Percentiles rank a stretch among this genome's conserved stretches.
These are phyloP conservation scores for Closterium sp. DNA, from an alignment of 139 green algal species.

Conservation along the genomic window DNA sequence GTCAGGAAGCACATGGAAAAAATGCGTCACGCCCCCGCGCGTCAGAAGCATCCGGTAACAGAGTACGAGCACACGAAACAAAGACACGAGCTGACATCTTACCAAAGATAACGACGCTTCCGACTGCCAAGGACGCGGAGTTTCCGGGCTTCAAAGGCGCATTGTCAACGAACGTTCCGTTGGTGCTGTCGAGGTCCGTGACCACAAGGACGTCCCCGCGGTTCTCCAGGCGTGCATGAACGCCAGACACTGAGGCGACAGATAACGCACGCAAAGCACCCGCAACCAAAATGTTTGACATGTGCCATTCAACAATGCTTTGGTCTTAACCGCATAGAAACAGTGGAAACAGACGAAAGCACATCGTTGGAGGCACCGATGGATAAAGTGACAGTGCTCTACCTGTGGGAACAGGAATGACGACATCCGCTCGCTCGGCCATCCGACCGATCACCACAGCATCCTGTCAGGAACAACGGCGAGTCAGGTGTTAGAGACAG, in stretches of 20 bases:
- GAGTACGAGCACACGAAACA: not conserved
- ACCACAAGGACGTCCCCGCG: slow-evolving; percentile 43
- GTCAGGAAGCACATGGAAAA: not conserved
- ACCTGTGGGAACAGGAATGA: slow-evolving; percentile 7
- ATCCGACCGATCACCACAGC: not conserved
- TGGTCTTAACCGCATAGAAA: not conserved
- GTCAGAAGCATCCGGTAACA: not conserved
- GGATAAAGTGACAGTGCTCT: not conserved
- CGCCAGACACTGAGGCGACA: slow-evolving; percentile 15
- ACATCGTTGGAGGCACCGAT: not conserved
- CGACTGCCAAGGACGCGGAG: not conserved
- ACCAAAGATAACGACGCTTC: slow-evolving; percentile 19
- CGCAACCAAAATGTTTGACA: not conserved
- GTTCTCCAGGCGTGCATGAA: slow-evolving; percentile 26
- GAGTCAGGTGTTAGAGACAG: not conserved
- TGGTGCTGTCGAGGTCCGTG: slow-evolving; percentile 66
- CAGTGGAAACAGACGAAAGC: not conserved
- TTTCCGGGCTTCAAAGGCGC: slow-evolving; percentile 54
- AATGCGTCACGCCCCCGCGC: not conserved
- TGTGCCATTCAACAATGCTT: not conserved
- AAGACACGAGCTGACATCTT: not conserved
- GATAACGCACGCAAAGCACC: not conserved
- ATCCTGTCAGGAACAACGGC: not conserved
- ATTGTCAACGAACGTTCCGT: slow-evolving; percentile 67
- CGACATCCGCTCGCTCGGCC: not conserved